Base-by-base conservation (phyloP, 768 basidiomycete genomes). In the Leucosporidium yakuticum region DNA sequence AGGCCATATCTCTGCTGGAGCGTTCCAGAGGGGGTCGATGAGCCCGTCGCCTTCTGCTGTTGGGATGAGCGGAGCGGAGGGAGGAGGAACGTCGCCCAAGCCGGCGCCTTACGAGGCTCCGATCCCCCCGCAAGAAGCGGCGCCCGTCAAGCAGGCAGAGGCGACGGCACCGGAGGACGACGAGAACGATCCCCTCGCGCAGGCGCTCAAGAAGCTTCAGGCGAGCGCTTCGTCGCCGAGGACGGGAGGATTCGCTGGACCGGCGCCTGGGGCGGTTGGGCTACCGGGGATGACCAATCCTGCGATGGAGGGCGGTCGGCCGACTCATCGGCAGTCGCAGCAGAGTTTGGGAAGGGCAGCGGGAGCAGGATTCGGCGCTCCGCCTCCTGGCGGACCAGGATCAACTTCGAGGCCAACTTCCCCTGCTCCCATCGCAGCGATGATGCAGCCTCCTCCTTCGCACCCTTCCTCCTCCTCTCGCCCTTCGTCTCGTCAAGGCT, bases 141-240 rank as follows among this genome's bases (percentile, higher is more conserved):
- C 36, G 34, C 39, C 58, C 15, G 39, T n/a, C 21, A 23, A 29
- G 29, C 53, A 23, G 32, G 25, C 23, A 20, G 32, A 32, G 19
- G 29, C 23, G 31, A 60, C 19, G 76, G 81, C 76, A 57, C 68
- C 32, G 64, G 77, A 63, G 62, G 74, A 67, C 23, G 67, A 70
- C 57, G 66, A 64, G 48, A 62, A 74, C 53, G 72, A 74, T 62
- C 74, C 73, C 17, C 65, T 74, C 7, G 29, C 62, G 4, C 54
- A 64, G 36, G 74, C 74, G 39, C 36, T 73, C 9, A 67, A 57
- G 20, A 61, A 66, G 36, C 56, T 74, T 21, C 86, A 25, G 91
- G 89, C 0, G 86, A 92, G 66, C 71, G 85, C 50, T 83, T 93
- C 36, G 88, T 93, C n/a, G 91, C 90, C 23, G 77, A 44, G 47